Base-by-base conservation (phyloP, 2,329 filamentous ascomycete species). In the Fusarium sp. region DNA sequence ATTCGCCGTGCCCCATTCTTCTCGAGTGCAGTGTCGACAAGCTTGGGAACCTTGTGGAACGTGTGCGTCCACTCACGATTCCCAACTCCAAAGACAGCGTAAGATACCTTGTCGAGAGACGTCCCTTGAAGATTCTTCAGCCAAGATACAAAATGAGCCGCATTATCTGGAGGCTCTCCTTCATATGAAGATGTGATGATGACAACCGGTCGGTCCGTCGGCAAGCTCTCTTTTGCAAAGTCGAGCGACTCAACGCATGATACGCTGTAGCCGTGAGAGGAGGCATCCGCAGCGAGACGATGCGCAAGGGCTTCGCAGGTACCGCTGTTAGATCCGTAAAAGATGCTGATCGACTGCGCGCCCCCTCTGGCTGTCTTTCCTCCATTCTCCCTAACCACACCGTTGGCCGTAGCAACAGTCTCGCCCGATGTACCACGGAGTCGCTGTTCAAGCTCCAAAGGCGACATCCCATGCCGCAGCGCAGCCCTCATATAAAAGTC, bases 111-210 rank as follows among this genome's bases (percentile, higher is more conserved):
- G 4, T 91, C 76, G 1, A 44, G 36, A 73, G 4, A 79, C 66
- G 13, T 76, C 65, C 88, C 82, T 36, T 84, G 79, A 11, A 86
- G 77, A 12, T 74, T 81, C 70, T 88, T 82, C 3, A 93, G 73
- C 91, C 91, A 94, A 6, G 85, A 80, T 37, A 89, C 86, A 72
- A 93, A 94, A 48, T 88, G 84, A 0, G 81, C 84, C 0, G 91
- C 91, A 62, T 94, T 93, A 67, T 92, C 90, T 0, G 91, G 88
- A 0, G 91, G 90, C 55, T 91, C 83, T 1, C 92, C 91, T 73
- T 94, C 91, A 72, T 93, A 94, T 2, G 88, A 90, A 0, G 91
- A 86, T 0, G 88, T 89, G 65, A 94, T 85, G 59, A 94, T 82
- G 12, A 92, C 81, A 0, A 91, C 82, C 0, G 90, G 90, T 13